Base-by-base conservation (phyloP, 192 early-diverging fungal genomes). In the Coemansia sp. region DNA sequence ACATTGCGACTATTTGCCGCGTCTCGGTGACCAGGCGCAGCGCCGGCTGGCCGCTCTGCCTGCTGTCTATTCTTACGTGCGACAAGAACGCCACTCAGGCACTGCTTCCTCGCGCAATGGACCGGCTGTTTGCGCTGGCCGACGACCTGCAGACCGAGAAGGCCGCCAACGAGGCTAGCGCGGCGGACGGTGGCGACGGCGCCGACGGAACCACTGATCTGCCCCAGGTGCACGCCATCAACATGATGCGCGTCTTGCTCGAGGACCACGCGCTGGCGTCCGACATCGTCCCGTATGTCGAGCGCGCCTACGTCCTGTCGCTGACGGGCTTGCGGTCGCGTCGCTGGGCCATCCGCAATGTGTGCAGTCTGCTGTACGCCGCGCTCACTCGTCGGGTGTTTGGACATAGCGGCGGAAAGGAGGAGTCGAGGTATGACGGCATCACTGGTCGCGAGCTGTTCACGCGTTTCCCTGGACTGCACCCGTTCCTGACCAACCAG, bases 11-110 rank as follows among this genome's bases (percentile, higher is more conserved):
- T 0, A 84, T 84, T 5, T 85, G 85, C 48, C 74, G 85, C 18
- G 90, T 96, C 11, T 98, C 95, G 0, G 90, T 96, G 14, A 98
- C 95, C 7, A 84, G 95, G n/a, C 86, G 95, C 49, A 90, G 88
- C 67, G 95, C 92, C 0, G 94, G 94, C 4, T 75, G 95, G 45
- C 95, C 95, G 23, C 73, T 93, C 16, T 93, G 89, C 52, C 86
- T 98, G n/a, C 61, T 94, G 49, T 90, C 90, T 11, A 87, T 93
- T 47, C 82, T 95, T 32, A 87, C 84, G 28, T 85, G 88, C 49
- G 87, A 89, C 28, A 80, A 86, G 32, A 81, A 82, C 2, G 80
- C 80, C 18, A 82, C 81, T 54, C 82, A 83, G 46, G 68, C 83
- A 19, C 51, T 94, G 53, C 68, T 94, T 28, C 82, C 81, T 0